Percentiles rank a stretch among this genome's conserved stretches.
phyloP scores from a whole-genome alignment of 768 basidiomycete species.

The Leccinum disarticulatum region DNA sequence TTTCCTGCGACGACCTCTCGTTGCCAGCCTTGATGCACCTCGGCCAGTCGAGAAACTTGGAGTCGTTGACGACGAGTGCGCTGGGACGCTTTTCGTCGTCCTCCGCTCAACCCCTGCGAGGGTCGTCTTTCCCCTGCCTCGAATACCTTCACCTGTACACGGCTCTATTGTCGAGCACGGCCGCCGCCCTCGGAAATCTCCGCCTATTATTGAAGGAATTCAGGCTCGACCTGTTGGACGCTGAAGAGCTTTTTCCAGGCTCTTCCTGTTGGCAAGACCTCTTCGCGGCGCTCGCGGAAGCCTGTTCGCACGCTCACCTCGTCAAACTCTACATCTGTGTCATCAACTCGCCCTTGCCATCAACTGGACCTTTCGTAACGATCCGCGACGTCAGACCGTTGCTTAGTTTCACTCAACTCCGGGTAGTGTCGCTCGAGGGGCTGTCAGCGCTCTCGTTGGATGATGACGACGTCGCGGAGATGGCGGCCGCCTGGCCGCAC shows the following conservation, averaged over 20 bases:
- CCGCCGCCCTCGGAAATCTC: slow-evolving; percentile 8
- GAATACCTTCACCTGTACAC: slow-evolving; percentile 22
- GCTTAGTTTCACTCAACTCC: slow-evolving; percentile 14
- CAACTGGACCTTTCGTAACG: background rate
- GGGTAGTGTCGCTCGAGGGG: slow-evolving; percentile 18
- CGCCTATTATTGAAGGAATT: slow-evolving; percentile 17
- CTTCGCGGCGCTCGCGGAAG: slow-evolving; percentile 7
- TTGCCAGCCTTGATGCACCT: slow-evolving; percentile 21
- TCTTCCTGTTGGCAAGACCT: slow-evolving; percentile 11
- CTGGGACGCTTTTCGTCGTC: slow-evolving; percentile 9
- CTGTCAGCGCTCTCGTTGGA: slow-evolving; percentile 14
- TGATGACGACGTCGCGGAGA: slow-evolving; percentile 15
- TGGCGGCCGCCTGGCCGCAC: slow-evolving; percentile 22
- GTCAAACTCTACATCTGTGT: slow-evolving; percentile 14
- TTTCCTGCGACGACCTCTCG: slow-evolving; percentile 25
- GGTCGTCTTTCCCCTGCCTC: slow-evolving; percentile 10
- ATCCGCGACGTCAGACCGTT: slow-evolving; percentile 17
- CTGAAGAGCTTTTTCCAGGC: slow-evolving; percentile 10
- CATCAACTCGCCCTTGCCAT: slow-evolving; percentile 12
- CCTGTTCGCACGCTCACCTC: slow-evolving; percentile 17
- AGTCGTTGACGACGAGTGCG: slow-evolving; percentile 18
- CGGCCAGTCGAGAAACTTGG: slow-evolving; percentile 7
- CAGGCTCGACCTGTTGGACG: slow-evolving; percentile 23
- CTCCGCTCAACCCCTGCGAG: slow-evolving; percentile 3
- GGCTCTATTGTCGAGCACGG: slow-evolving; percentile 10